phyloP scores from a whole-genome alignment of 176 grass and related monocot species.

The Typha latifolia region DNA sequence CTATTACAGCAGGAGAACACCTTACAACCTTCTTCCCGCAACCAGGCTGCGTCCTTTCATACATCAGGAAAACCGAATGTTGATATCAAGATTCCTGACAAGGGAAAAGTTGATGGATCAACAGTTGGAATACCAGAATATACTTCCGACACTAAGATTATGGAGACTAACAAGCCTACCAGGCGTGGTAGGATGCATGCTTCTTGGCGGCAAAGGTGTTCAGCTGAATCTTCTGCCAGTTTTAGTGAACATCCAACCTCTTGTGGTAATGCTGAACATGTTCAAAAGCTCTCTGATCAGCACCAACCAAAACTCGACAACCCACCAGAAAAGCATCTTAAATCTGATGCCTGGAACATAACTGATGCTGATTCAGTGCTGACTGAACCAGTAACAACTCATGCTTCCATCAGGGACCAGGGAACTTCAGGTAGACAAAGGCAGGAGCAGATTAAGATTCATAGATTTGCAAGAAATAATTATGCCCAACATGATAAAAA shows the following conservation, averaged over 20 bases:
- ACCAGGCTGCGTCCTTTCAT: slow-evolving; percentile 9
- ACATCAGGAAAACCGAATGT: slow-evolving; percentile 7
- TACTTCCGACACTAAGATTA: slow-evolving; percentile 39
- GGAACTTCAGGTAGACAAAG: slow-evolving; percentile 35
- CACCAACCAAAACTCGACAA: slow-evolving; percentile 28
- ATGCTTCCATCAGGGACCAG: slow-evolving; percentile 30
- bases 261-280: slow-evolving; percentile 23
- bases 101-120: slow-evolving; percentile 30
- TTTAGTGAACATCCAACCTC: slow-evolving; percentile 26
- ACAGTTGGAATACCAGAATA: slow-evolving; percentile 33
- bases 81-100: slow-evolving; percentile 24
- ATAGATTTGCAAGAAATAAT: slow-evolving; percentile 38
- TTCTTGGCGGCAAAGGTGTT: slow-evolving; percentile 82
- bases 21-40: slow-evolving; percentile 18
- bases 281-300: slow-evolving; percentile 30
- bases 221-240: slow-evolving; percentile 42
- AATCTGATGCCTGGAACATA: slow-evolving; percentile 21
- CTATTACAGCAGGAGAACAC: slow-evolving; percentile 49
- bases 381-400: slow-evolving; percentile 20
- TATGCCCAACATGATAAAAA: slow-evolving; percentile 27
- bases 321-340: slow-evolving; percentile 26
- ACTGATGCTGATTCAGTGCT: slow-evolving; percentile 17
- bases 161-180: slow-evolving; percentile 53
- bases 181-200: slow-evolving; percentile 61
- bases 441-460: slow-evolving; percentile 42